phyloP scores from a whole-genome alignment of 345 rosid species.

The Brassica napus region DNA sequence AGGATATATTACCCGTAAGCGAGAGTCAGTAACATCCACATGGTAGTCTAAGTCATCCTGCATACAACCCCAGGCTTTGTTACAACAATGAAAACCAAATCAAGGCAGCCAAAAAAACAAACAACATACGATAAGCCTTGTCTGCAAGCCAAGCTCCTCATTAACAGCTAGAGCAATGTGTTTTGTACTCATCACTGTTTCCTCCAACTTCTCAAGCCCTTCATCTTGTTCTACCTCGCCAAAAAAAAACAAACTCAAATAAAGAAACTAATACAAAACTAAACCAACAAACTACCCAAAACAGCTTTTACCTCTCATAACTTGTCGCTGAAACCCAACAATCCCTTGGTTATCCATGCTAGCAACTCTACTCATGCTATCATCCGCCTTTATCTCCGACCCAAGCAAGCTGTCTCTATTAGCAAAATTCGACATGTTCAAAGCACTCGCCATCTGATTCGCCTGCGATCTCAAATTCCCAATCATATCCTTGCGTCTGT shows the following conservation, averaged over 20 bases:
- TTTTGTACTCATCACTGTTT: slow-evolving; percentile 80
- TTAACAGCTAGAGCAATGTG: slow-evolving; percentile 88
- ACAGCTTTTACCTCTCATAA: slow-evolving; percentile 71
- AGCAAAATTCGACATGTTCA: slow-evolving; percentile 88
- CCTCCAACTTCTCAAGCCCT: slow-evolving; percentile 92
- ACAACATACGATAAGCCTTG: slow-evolving; percentile 80
- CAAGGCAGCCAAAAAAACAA: slow-evolving; percentile 8
- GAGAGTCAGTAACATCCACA: slow-evolving; percentile 90
- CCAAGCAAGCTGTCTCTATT: slow-evolving; percentile 85
- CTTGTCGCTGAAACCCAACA: slow-evolving; percentile 83
- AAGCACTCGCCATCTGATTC: slow-evolving; percentile 73
- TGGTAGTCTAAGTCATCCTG: slow-evolving; percentile 94
- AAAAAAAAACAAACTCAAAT: background rate
- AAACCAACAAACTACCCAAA: background rate
- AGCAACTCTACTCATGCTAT: slow-evolving; percentile 57
- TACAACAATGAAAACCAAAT: slow-evolving; percentile 9
- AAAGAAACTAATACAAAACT: background rate
- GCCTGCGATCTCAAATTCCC: slow-evolving; percentile 71
- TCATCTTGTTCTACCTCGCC: slow-evolving; percentile 89
- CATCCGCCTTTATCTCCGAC: slow-evolving; percentile 67
- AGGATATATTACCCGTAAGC: slow-evolving; percentile 60
- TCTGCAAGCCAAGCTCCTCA: slow-evolving; percentile 84
- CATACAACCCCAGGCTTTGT: slow-evolving; percentile 11
- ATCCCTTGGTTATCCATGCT: slow-evolving; percentile 84
- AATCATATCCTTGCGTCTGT: slow-evolving; percentile 88